Evolutionary conservation across 2,329 filamentous ascomycete species (phyloP).

Genomic region (Exophiala sp.): DNA sequence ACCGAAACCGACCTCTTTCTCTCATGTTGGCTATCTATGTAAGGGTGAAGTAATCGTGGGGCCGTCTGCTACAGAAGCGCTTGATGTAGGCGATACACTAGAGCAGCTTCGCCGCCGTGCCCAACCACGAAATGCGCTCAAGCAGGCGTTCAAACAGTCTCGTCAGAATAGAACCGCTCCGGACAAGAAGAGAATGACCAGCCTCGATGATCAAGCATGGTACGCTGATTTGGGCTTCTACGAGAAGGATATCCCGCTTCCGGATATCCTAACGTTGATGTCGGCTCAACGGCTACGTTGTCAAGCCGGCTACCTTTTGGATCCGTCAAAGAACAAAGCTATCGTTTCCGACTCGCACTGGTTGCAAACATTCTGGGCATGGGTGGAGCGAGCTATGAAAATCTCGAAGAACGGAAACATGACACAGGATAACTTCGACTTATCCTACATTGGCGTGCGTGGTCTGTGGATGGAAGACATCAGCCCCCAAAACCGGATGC

Average conservation of each 20-base stretch:
- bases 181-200: constrained; percentile 17
- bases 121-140: constrained; percentile 18
- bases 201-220: constrained; percentile 22
- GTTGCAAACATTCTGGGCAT: constrained; percentile 55
- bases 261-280: constrained; percentile 39
- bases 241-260: constrained; percentile 31
- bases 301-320: constrained; percentile 49
- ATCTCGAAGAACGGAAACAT: constrained; percentile 47
- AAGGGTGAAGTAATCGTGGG: constrained; percentile 10
- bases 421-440: constrained; percentile 51
- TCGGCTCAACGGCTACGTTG: constrained; percentile 47
- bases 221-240: constrained; percentile 21
- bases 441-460: constrained; percentile 56
- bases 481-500: constrained; percentile 31
- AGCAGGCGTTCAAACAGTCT: constrained; percentile 16
- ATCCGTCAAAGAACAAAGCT: constrained; percentile 50
- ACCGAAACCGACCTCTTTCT: constrained; percentile 17
- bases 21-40: constrained; percentile 16
- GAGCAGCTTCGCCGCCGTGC: constrained; percentile 15
- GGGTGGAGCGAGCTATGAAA: constrained; percentile 46
- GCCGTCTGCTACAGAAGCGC: background rate
- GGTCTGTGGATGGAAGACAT: constrained; percentile 55
- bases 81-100: constrained; percentile 2
- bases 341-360: constrained; percentile 52
- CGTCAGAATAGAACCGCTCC: constrained; percentile 14